phyloP scores from a whole-genome alignment of 768 basidiomycete genomes.

The Arthromyces matolae region DNA sequence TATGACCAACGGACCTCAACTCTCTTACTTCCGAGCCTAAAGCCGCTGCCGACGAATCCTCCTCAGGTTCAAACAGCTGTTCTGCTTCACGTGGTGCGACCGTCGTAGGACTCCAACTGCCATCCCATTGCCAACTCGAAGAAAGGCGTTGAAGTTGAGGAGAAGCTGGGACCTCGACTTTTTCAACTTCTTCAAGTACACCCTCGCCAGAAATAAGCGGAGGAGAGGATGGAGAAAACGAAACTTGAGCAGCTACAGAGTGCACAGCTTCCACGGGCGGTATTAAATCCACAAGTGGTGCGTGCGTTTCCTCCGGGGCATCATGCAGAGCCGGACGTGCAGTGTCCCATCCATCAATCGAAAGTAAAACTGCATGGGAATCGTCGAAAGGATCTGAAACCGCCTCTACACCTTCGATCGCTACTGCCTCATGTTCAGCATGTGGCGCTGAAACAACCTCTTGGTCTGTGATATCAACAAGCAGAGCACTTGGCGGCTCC shows the following conservation, averaged over 20 bases:
- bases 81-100: not conserved
- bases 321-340: not conserved
- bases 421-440: not conserved
- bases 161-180: not conserved
- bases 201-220: not conserved
- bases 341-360: not conserved
- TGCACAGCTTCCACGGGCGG: not conserved
- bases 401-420: not conserved
- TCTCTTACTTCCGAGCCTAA: not conserved
- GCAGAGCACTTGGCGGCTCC: not conserved
- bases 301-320: not conserved
- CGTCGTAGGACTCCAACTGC: slow-evolving; percentile 10
- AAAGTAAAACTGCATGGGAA: slow-evolving; percentile 1
- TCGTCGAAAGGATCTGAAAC: slow-evolving; percentile 14
- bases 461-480: not conserved
- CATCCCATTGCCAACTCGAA: slow-evolving; percentile 12
- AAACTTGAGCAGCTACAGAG: not conserved
- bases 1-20: slow-evolving; percentile 1
- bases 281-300: not conserved
- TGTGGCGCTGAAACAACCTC: not conserved
- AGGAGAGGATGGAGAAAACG: not conserved
- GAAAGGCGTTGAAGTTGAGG: not conserved
- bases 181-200: not conserved
- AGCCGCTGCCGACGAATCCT: not conserved
- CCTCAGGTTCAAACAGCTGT: not conserved